Base-by-base conservation (phyloP, 1,284 basidiomycete genomes). In the Mycosarcoma maydis region DNA sequence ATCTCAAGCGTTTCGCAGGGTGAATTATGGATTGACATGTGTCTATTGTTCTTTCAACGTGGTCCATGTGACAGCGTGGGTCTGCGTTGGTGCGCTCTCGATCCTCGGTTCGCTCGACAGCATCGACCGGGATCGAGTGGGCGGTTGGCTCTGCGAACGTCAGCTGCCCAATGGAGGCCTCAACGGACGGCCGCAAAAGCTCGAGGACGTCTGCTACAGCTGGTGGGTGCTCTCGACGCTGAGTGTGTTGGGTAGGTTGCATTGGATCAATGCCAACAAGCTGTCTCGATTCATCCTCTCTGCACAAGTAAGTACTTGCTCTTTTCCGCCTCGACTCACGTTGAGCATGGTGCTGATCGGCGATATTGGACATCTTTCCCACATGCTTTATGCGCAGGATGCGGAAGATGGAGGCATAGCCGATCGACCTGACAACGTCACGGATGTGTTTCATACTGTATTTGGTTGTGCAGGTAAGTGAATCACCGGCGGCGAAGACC, bases 191-290 rank as follows among this genome's bases (percentile, higher is more conserved):
- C 95, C 95, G 3, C 92, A 98, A 81, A 98, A 98, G 84, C 85
- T 98, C n/a, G 93, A 95, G 84, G 94, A 98, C 80, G 94, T 96
- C 3, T 98, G 96, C 84, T 98, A 98, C 83, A 93, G 91, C 75
- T 95, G 93, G 85, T 98, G 94, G 94, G 93, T 95, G 6, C 86
- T 98, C 3, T 94, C 94, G 0, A 86, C 91, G 0, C 83, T 98
- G 45, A 88, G 92, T 17, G 94, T 97, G 57, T 83, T 98, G 33
- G 87, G 89, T 40, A 92, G 90, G 76, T 82, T 94, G 17, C 84
- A 87, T 10, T 98, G 95, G 93, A 96, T 98, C 76, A 90, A 97
- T 80, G 85, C 88, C 0, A 86, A 89, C n/a, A 93, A 92, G 81
- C 85, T 98, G 11, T 76, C 80, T 4, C 71, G 82, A 1, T 98